Conservation (phyloP, 768 basidiomycete species). For the Mycena epipterygia region DNA sequence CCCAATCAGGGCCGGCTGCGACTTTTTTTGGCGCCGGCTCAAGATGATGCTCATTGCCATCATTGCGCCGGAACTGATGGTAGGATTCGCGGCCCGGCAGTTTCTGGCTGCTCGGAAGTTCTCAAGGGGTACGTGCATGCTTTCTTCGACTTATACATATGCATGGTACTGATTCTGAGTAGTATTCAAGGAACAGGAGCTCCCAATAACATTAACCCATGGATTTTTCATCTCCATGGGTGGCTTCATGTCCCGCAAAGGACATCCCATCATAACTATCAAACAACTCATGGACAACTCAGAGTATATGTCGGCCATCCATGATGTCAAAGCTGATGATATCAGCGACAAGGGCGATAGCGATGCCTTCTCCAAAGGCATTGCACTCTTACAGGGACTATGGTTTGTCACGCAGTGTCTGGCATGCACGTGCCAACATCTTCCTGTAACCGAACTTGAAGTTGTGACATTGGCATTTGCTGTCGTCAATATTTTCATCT, state of each 20-base stretch:
- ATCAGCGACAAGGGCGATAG: slow-evolving; percentile 48
- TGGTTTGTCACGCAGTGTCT: slow-evolving; percentile 52
- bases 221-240: not conserved
- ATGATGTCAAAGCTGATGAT: slow-evolving; percentile 12
- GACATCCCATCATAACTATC: not conserved
- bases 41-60: not conserved
- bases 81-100: not conserved
- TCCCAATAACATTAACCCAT: not conserved
- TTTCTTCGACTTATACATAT: not conserved
- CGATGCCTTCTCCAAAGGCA: slow-evolving; percentile 47
- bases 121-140: not conserved
- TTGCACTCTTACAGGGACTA: slow-evolving; percentile 47
- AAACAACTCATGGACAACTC: not conserved
- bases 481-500: slow-evolving; percentile 46
- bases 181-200: no score
- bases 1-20: not conserved
- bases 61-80: not conserved
- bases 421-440: slow-evolving; percentile 35
- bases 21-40: not conserved
- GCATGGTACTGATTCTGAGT: no score
- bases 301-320: not conserved
- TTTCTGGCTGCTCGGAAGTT: not conserved
- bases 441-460: slow-evolving; percentile 51
- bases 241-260: slow-evolving; percentile 30
- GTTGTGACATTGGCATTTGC: slow-evolving; percentile 51